phyloP scores from a whole-genome alignment of 2,329 filamentous ascomycete genomes.

The Trichoderma aggressivum region DNA sequence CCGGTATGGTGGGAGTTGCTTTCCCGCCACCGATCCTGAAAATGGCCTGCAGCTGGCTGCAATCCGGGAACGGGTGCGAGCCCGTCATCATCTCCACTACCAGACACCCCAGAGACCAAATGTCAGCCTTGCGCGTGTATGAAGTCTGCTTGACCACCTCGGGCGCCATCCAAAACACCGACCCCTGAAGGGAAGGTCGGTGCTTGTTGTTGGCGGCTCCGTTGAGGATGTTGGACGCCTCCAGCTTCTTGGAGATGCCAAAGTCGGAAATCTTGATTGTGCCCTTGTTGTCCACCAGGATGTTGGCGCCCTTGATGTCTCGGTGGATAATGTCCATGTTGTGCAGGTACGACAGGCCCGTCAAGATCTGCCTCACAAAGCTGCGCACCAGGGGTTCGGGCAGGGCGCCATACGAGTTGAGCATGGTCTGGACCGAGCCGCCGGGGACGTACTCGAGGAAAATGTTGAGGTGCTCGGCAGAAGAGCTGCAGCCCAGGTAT shows the following conservation, averaged over 20 bases:
- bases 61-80: slow-evolving; percentile 92
- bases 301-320: slow-evolving; percentile 98
- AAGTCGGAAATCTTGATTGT: slow-evolving; percentile 99
- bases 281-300: slow-evolving; percentile 97
- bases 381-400: slow-evolving; percentile 91
- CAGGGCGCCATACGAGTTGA: slow-evolving; percentile 95
- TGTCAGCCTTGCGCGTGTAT: slow-evolving; percentile 97
- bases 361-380: slow-evolving; percentile 93
- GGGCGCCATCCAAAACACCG: slow-evolving; percentile 99
- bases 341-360: slow-evolving; percentile 89
- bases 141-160: slow-evolving; percentile 98
- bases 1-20: slow-evolving; percentile 83
- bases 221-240: slow-evolving; percentile 79
- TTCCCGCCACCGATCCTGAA: slow-evolving; percentile 94
- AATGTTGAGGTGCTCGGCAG: slow-evolving; percentile 92
- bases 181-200: slow-evolving; percentile 83
- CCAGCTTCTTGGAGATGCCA: slow-evolving; percentile 95
- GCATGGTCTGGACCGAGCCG: slow-evolving; percentile 96
- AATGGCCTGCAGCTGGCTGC: slow-evolving; percentile 94
- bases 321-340: slow-evolving; percentile 94
- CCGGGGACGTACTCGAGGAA: slow-evolving; percentile 99
- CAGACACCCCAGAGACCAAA: slow-evolving; percentile 94
- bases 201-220: slow-evolving; percentile 66
- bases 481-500: slow-evolving; percentile 92
- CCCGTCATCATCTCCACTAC: slow-evolving; percentile 99